These are phyloP conservation scores for Nakaseomyces nivariensis DNA, from an alignment of 1,139 yeast species.

Conservation along the genomic window DNA sequence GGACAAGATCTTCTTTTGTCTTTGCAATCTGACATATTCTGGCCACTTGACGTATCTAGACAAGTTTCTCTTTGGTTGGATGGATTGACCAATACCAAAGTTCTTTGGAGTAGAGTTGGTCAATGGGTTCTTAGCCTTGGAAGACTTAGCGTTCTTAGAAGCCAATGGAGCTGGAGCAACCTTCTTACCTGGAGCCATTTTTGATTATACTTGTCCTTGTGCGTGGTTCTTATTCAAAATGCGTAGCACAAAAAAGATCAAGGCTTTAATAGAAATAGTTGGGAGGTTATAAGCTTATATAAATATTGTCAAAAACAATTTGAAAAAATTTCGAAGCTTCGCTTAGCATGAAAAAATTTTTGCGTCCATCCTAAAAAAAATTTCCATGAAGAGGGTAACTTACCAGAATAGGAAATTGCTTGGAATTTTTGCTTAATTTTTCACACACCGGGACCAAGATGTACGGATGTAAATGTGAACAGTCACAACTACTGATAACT, in stretches of 20 bases:
- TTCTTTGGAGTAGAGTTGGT: slow-evolving; percentile 81
- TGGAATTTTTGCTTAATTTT: background rate
- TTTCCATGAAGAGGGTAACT: background rate
- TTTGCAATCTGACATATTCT: slow-evolving; percentile 90
- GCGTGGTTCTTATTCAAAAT: background rate
- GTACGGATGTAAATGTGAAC: background rate
- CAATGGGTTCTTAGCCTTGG: slow-evolving; percentile 57
- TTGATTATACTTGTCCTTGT: slow-evolving; percentile 6
- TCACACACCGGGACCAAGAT: background rate
- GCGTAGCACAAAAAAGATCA: background rate
- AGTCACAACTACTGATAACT: background rate
- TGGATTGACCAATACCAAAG: slow-evolving; percentile 91
- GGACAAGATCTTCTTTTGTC: slow-evolving; percentile 93
- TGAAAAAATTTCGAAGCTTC: too few relatives aligned
- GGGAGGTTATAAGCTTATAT: background rate
- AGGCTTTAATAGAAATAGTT: too few relatives aligned
- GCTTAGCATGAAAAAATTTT: too few relatives aligned
- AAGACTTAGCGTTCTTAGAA: slow-evolving; percentile 37
- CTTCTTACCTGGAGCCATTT: slow-evolving; percentile 64
- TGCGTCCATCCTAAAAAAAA: too few relatives aligned
- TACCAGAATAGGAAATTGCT: background rate
- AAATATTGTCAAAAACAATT: background rate
- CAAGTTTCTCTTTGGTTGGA: slow-evolving; percentile 94
- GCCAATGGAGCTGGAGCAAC: slow-evolving; percentile 89
- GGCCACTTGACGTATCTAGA: slow-evolving; percentile 98